Conservation (phyloP, 371 early-diverging fungal species). For the Mucor irregularis region DNA sequence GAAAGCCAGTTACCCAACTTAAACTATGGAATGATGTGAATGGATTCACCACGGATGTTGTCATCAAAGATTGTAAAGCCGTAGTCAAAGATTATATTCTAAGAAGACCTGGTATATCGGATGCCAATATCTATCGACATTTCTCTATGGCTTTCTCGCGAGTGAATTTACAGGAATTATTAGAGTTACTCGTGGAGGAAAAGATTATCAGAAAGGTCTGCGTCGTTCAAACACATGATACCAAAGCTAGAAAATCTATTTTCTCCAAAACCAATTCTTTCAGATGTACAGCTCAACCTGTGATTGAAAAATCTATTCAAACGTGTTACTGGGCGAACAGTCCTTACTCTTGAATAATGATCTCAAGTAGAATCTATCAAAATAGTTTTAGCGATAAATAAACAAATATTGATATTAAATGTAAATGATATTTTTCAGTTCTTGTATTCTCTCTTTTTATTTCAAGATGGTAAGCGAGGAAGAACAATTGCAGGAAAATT, state of each 20-base stretch:
- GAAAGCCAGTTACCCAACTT: slow-evolving; percentile 19
- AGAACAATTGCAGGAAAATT: too few species aligned
- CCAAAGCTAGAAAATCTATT: background rate
- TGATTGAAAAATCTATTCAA: slow-evolving; percentile 7
- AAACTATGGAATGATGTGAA: slow-evolving; percentile 33
- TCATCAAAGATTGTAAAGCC: slow-evolving; percentile 21
- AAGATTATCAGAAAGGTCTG: background rate
- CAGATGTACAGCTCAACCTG: background rate
- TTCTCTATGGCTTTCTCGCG: slow-evolving; percentile 5
- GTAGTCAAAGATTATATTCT: slow-evolving; percentile 22
- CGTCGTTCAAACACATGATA: background rate
- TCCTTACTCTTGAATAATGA: too few species aligned
- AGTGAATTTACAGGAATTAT: slow-evolving; percentile 24
- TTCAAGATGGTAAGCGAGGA: too few species aligned
- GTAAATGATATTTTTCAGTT: too few species aligned
- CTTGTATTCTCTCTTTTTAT: too few species aligned
- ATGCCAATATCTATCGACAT: slow-evolving; percentile 15
- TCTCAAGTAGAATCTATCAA: too few species aligned
- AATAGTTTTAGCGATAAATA: too few species aligned
- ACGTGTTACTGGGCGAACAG: slow-evolving; percentile 22
- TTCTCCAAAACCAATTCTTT: background rate
- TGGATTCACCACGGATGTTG: slow-evolving; percentile 17
- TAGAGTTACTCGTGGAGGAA: slow-evolving; percentile 20
- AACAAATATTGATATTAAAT: too few species aligned
- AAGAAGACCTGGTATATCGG: slow-evolving; percentile 33